Evolutionary conservation across 805 yeast species (phyloP), one percentile per base, ranked within the genome.

Genomic region (Nakazawaea pomicola): DNA sequence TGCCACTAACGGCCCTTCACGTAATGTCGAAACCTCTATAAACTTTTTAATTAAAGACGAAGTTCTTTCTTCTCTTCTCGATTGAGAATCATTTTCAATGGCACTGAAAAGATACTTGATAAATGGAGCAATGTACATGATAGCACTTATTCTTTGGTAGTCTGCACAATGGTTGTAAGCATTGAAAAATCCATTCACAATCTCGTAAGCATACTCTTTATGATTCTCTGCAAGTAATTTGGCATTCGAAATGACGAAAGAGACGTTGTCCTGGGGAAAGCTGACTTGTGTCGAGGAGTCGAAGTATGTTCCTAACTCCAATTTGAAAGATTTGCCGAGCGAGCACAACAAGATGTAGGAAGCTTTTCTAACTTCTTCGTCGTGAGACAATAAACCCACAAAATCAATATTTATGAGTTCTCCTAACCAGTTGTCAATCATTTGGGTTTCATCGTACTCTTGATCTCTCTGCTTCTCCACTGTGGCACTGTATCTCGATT

Each of bases 81-180:
- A 23, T 4, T 33, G 41, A 49, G 74, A 77, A 14, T 65, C 66
- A 31, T 71, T 51, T 51, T 68, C 81, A 6, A 85, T 79, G 48
- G 76, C 58, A 11, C 68, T 65, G 54, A 78, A 76, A 18, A 86
- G 65, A 50, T 86, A 83, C 18, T 72, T 72, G 12, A 83, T 67
- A 95, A 95, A 88, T 2, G 93, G 90, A 0, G 83, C 65, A 9
- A 80, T 62, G 52, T 78, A 79, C 38, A 72, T 53, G 15, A 67
- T 66, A 1, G 77, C 70, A 42, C 70, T 61, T n/a, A 66, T 49
- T 36, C 62, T 43, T 29, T 64, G 64, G 6, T 56, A 62, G 0
- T 40, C 44, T 0, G 63, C 58, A 16, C 71, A 50, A 36, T 58
- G 61, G 2, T 67, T 75, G 44, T 70, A 72, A 1, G 83, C 77